phyloP scores from a whole-genome alignment of 179 eudicot genomes.

The Spergularia azorica region DNA sequence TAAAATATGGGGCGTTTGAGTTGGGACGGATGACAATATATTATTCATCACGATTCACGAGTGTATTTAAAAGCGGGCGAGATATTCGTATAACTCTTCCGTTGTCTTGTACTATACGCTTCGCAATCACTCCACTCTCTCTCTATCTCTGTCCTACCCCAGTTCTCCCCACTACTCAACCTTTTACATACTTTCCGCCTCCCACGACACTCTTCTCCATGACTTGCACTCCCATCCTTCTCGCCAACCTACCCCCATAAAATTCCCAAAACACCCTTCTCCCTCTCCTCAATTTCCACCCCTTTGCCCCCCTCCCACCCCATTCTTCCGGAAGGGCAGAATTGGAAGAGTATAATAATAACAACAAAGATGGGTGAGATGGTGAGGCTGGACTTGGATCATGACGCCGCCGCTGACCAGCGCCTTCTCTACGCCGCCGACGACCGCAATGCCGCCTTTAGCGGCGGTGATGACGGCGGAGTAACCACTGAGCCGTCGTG shows the following conservation, averaged over 20 bases:
- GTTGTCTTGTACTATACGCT: too few relatives aligned
- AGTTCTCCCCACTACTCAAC: neutral
- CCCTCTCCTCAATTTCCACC: too few relatives aligned
- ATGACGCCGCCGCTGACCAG: constrained; percentile 47
- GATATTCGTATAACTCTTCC: too few relatives aligned
- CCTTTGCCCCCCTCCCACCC: too few relatives aligned
- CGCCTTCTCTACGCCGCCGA: constrained; percentile 32
- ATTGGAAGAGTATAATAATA: too few relatives aligned
- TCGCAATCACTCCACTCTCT: too few relatives aligned
- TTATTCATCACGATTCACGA: too few relatives aligned
- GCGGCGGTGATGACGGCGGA: constrained; percentile 7
- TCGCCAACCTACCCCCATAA: neutral
- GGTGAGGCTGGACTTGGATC: constrained; percentile 33
- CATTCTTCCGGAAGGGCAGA: too few relatives aligned
- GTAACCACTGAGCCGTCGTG: constrained; percentile 46
- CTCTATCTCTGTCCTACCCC: neutral
- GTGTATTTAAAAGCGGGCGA: too few relatives aligned
- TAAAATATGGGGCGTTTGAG: too few relatives aligned
- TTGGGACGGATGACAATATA: too few relatives aligned
- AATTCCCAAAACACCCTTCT: constrained; percentile 21
- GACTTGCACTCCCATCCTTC: neutral
- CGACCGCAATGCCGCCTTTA: constrained; percentile 11
- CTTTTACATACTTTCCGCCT: constrained; percentile 9
- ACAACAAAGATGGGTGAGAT: constrained; percentile 47
- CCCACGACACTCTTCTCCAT: constrained; percentile 7